A percentile compares a stretch with the other conserved stretches of the same genome.
phyloP scores from a whole-genome alignment of 192 early-diverging fungal species.

The Oehlia diaphana region DNA sequence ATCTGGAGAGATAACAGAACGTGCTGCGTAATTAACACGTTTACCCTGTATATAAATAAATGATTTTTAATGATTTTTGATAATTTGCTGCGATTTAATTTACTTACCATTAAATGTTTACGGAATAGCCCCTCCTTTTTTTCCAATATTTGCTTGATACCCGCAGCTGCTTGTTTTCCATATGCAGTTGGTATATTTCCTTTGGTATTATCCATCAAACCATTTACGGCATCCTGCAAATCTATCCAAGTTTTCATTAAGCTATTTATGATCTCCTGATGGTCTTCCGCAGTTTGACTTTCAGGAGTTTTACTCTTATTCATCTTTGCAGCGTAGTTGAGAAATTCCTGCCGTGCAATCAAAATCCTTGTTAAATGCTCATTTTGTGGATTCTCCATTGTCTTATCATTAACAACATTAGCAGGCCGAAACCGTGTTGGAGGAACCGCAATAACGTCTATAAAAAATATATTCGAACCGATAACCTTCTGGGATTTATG shows the following conservation, averaged over 20 bases:
- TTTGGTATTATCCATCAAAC: conserved; percentile 90
- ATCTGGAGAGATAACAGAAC: conserved; percentile 97
- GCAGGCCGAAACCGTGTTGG: conserved; percentile 94
- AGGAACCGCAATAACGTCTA: conserved; percentile 87
- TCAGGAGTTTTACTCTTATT: conserved; percentile 26
- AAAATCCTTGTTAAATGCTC: conserved; percentile 82
- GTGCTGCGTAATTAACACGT: conserved; percentile 98
- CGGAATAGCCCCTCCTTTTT: conserved; percentile 99
- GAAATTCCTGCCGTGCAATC: conserved; percentile 69
- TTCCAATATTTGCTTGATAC: conserved; percentile 94
- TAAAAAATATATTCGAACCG: conserved; percentile 87
- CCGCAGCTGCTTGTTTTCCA: conserved; percentile 73
- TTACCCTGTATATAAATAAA: conserved; percentile 61
- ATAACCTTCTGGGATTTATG: conserved; percentile 35
- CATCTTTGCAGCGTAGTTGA: conserved; percentile 48
- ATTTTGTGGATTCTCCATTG: conserved; percentile 97
- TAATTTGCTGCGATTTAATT: neutral
- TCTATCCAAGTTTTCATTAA: conserved; percentile 67
- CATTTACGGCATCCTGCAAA: conserved; percentile 89
- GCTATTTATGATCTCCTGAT: conserved; percentile 45
- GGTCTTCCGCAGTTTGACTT: conserved; percentile 24
- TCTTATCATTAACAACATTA: conserved; percentile 83
- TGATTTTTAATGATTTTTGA: neutral
- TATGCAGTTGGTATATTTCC: conserved; percentile 46
- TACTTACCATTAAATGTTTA: conserved; percentile 92